Base-by-base conservation (phyloP, 2,329 filamentous ascomycete species). In the Triangularia verruculosa region DNA sequence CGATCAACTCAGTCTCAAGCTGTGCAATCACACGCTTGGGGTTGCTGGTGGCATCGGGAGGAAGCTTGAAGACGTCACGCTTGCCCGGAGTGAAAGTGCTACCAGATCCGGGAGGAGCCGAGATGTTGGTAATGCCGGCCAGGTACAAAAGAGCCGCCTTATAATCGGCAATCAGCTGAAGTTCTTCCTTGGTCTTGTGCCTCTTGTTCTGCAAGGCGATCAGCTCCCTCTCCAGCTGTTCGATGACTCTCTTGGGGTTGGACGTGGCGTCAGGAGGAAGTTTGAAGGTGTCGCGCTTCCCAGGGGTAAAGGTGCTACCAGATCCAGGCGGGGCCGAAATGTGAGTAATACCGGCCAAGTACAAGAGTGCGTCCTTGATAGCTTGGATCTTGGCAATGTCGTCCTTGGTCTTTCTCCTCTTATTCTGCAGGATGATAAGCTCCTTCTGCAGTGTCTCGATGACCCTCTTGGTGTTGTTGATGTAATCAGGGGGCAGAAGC, bases 51-150 rank as follows among this genome's bases (percentile, higher is more conserved):
- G 58, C 43, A 53, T 70, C 69, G 13, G 68, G 65, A 2, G 70
- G 69, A 24, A 64, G 61, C 34, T 25, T 57, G 62, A 69, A 22
- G 9, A 59, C 47, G 28, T 65, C 59, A 17, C 66, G 69, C 64
- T 72, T 71, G 53, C 69, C 70, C 2, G 69, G 69, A 17, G 64
- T 64, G 57, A 70, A 69, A 24, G 62, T 69, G 24, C 62, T 57
- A 28, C 59, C 63, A 15, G 59, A 62, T 22, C 67, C 69, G 2
- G 67, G 66, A 8, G 67, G 66, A 2, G 67, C 67, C 11, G 60
- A 62, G 57, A 70, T 68, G 43, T 39, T 47, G 24, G 53, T 58
- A 43, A 70, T 64, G 25, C 66, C 66, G 4, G 64, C 64, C 22
- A 69, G 47, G 27, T 66, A 66, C 12, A 58, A 39, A 17, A 70